A percentile compares a stretch with the other conserved stretches of the same genome.
phyloP scores from a whole-genome alignment of 2,329 filamentous ascomycete species.

The Sarocladiaceae sp. region DNA sequence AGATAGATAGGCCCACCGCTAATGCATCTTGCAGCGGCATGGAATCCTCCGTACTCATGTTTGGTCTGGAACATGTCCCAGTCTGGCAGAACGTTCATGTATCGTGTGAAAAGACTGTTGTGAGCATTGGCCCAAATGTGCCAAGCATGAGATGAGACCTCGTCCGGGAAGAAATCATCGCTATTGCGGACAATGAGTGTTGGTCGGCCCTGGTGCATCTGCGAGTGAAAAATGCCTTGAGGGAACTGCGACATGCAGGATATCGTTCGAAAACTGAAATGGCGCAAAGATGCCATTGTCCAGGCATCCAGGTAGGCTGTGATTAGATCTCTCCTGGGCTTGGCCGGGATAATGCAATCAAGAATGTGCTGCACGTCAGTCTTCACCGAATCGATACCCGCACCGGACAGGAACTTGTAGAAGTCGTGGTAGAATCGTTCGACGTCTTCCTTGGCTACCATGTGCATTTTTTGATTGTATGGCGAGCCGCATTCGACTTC shows the following conservation, averaged over 20 bases:
- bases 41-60: slow-evolving; percentile 68
- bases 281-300: slow-evolving; percentile 67
- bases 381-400: slow-evolving; percentile 82
- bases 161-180: slow-evolving; percentile 84
- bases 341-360: slow-evolving; percentile 64
- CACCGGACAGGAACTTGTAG: slow-evolving; percentile 69
- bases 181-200: slow-evolving; percentile 76
- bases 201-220: slow-evolving; percentile 70
- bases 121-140: slow-evolving; percentile 93
- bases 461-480: slow-evolving; percentile 47
- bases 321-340: slow-evolving; percentile 65
- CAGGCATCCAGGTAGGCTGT: slow-evolving; percentile 79
- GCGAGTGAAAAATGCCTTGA: slow-evolving; percentile 77
- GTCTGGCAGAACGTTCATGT: slow-evolving; percentile 82
- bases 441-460: slow-evolving; percentile 70
- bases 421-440: slow-evolving; percentile 81
- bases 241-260: slow-evolving; percentile 94
- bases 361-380: slow-evolving; percentile 89
- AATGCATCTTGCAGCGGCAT: slow-evolving; percentile 83
- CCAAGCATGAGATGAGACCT: slow-evolving; percentile 80
- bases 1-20: slow-evolving; percentile 92
- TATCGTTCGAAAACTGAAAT: slow-evolving; percentile 73
- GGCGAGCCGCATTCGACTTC: slow-evolving; percentile 22
- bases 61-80: slow-evolving; percentile 66
- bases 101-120: slow-evolving; percentile 74